These are phyloP conservation scores for Huntiella omanensis DNA, from an alignment of 2,329 filamentous ascomycete genomes.

Conservation along the genomic window DNA sequence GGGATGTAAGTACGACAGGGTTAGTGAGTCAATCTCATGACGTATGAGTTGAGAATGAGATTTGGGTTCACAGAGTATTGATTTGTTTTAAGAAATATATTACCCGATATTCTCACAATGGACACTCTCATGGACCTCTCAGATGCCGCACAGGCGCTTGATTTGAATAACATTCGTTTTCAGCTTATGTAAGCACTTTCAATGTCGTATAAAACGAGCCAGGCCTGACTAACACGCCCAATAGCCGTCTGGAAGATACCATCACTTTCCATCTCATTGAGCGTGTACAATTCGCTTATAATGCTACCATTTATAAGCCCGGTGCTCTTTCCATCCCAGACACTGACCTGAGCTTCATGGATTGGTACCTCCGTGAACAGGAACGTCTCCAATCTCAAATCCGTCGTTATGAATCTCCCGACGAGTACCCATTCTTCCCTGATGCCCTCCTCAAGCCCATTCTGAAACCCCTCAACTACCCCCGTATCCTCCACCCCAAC, in stretches of 20 bases:
- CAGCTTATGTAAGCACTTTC: constrained; percentile 56
- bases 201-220: not conserved
- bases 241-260: constrained; percentile 85
- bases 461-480: constrained; percentile 75
- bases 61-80: not conserved
- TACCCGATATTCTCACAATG: constrained; percentile 34
- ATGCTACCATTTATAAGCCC: constrained; percentile 67
- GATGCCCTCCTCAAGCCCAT: constrained; percentile 66
- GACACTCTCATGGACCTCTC: constrained; percentile 78
- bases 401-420: constrained; percentile 84
- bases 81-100: not conserved
- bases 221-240: constrained; percentile 3
- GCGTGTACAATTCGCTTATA: constrained; percentile 90
- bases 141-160: constrained; percentile 67
- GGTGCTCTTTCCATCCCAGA: constrained; percentile 64
- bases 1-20: not conserved
- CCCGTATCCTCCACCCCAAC: constrained; percentile 71
- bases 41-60: no score
- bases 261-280: constrained; percentile 96
- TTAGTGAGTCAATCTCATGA: not conserved
- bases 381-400: constrained; percentile 84
- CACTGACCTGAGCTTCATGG: constrained; percentile 61
- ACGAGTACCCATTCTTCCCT: constrained; percentile 98
- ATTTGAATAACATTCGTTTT: constrained; percentile 80
- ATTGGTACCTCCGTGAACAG: constrained; percentile 84